Evolutionary conservation across 108 stramenopile species (phyloP).

Genomic region (Thalassiosira profunda): DNA sequence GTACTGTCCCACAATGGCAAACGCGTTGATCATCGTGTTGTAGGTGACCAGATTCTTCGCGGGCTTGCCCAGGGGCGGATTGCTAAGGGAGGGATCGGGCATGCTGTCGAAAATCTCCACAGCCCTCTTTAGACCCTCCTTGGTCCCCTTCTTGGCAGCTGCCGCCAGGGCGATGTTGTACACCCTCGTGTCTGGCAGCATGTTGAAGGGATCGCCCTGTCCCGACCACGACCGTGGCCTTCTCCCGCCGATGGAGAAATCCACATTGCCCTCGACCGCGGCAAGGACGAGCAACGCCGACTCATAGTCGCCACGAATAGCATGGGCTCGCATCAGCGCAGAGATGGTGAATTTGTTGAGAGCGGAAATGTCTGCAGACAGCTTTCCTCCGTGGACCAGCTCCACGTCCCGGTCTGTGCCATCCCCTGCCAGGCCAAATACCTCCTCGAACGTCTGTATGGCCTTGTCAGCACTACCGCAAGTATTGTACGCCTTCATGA

Average conservation of each 20-base stretch:
- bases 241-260: constrained; percentile 42
- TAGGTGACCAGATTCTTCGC: constrained; percentile 75
- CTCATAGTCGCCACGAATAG: constrained; percentile 60
- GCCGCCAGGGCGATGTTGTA: constrained; percentile 88
- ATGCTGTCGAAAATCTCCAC: constrained; percentile 69
- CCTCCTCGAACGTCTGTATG: constrained; percentile 81
- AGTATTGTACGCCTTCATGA: constrained; percentile 77
- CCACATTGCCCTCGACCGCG: constrained; percentile 71
- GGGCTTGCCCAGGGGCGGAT: constrained; percentile 39
- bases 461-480: constrained; percentile 66
- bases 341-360: constrained; percentile 78
- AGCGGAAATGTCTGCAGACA: constrained; percentile 56
- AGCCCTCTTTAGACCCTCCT: constrained; percentile 61
- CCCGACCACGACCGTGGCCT: constrained; percentile 73
- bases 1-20: constrained; percentile 54
- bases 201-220: constrained; percentile 54
- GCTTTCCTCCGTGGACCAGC: constrained; percentile 26
- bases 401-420: constrained; percentile 51
- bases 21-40: constrained; percentile 80
- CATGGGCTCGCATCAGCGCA: constrained; percentile 76
- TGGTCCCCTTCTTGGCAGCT: constrained; percentile 57
- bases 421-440: constrained; percentile 66
- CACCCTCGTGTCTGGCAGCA: constrained; percentile 69
- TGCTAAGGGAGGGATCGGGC: constrained; percentile 40
- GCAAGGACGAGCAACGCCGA: constrained; percentile 70